Percentiles rank a stretch among this genome's conserved stretches.
Conservation (phyloP, 352 stramenopile species). For the Globisporangium splendens region DNA sequence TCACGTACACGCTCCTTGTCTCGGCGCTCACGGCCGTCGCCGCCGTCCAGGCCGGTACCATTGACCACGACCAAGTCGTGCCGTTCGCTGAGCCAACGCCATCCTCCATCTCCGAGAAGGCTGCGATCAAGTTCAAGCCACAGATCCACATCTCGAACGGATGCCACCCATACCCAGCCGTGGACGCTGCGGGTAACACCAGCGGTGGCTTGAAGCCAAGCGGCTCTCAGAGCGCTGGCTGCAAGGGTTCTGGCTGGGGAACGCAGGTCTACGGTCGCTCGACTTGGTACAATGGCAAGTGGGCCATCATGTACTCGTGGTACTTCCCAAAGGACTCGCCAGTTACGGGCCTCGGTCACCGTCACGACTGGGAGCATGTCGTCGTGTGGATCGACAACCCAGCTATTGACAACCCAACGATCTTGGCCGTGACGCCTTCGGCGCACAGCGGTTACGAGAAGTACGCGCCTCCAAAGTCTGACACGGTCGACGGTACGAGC, state of each 20-base stretch:
- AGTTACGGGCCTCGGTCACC: constrained; percentile 24
- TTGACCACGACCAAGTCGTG: constrained; percentile 22
- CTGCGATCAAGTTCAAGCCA: constrained; percentile 27
- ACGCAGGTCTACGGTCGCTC: constrained; percentile 23
- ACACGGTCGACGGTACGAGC: constrained; percentile 18
- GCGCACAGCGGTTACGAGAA: constrained; percentile 22
- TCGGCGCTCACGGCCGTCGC: constrained; percentile 9
- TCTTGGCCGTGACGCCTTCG: constrained; percentile 16
- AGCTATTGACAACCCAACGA: constrained; percentile 14
- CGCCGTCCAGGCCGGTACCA: constrained; percentile 8
- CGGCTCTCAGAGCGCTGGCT: constrained; percentile 20
- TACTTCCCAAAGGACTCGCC: constrained; percentile 43
- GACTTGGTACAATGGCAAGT: constrained; percentile 16
- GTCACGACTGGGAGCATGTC: constrained; percentile 32
- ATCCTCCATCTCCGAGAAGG: constrained; percentile 15
- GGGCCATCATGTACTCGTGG: constrained; percentile 32
- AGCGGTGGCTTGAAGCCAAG: constrained; percentile 27
- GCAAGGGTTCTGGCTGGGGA: constrained; percentile 25
- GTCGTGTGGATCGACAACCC: constrained; percentile 39
- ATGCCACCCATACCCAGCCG: constrained; percentile 34
- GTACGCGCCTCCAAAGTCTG: constrained; percentile 15
- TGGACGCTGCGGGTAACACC: constrained; percentile 24
- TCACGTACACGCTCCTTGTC: constrained; percentile 10
- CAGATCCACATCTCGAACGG: constrained; percentile 32
- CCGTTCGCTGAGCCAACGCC: constrained; percentile 21